These are phyloP conservation scores for Eucalyptus sp. DNA, from an alignment of 345 rosid genomes.

Conservation along the genomic window DNA sequence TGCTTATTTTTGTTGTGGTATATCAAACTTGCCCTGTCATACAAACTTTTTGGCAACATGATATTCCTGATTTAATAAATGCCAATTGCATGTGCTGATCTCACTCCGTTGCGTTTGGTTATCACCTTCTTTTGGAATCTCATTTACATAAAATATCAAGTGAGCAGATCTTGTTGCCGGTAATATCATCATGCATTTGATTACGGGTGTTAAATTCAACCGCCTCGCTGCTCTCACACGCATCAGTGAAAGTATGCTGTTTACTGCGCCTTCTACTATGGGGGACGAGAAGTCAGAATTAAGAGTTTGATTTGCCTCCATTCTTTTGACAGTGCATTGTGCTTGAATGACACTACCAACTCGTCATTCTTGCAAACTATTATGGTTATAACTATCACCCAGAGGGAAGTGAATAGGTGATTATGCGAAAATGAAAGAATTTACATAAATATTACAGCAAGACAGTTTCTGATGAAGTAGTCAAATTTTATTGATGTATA, in stretches of 20 bases:
- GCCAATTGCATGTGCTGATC: background rate
- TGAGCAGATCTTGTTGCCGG: background rate
- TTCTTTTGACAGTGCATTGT: background rate
- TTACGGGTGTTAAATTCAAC: background rate
- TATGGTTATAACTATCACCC: no score
- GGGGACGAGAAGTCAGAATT: background rate
- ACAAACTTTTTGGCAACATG: background rate
- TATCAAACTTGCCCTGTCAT: background rate
- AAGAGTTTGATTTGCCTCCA: background rate
- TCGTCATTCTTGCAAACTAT: background rate
- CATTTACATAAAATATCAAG: background rate
- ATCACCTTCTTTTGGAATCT: background rate
- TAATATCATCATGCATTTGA: background rate
- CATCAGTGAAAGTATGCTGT: background rate
- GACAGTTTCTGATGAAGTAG: no score
- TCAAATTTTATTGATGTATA: no score
- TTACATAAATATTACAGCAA: no score
- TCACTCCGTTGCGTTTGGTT: background rate
- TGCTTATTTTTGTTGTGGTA: background rate
- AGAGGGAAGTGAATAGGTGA: no score
- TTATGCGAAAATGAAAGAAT: no score
- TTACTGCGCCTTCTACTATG: background rate
- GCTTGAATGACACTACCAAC: background rate
- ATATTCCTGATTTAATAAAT: background rate
- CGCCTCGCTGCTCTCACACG: background rate